A percentile compares a stretch with the other conserved stretches of the same genome.
These are phyloP conservation scores for Scutellaria barbata DNA, from an alignment of 257 asterid genomes.

Conservation along the genomic window DNA sequence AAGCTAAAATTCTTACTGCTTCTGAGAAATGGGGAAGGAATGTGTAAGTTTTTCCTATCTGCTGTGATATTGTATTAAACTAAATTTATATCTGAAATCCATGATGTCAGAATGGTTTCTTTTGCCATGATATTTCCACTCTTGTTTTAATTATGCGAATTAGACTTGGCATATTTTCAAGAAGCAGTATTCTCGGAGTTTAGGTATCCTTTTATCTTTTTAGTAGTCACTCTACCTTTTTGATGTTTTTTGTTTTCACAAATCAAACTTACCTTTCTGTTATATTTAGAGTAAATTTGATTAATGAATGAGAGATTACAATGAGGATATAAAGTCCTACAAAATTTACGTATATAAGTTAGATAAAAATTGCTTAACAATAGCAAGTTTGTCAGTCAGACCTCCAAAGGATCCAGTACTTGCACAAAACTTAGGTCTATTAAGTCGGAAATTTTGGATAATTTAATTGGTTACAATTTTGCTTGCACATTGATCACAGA, in stretches of 20 bases:
- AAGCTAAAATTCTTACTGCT: slow-evolving; percentile 78
- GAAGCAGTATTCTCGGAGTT: slow-evolving; percentile 21
- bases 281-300: slow-evolving; percentile 21
- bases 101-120: slow-evolving; percentile 21
- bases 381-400: not conserved
- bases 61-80: slow-evolving; percentile 22
- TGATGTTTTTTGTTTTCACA: not conserved
- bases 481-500: not conserved
- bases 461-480: slow-evolving; percentile 11
- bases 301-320: not conserved
- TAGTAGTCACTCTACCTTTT: not conserved
- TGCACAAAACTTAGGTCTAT: not conserved
- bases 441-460: slow-evolving; percentile 8
- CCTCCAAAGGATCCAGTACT: not conserved
- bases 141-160: not conserved
- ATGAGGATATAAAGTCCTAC: slow-evolving; percentile 2
- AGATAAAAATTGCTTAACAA: too few relatives aligned
- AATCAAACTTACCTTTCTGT: not conserved
- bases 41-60: slow-evolving; percentile 62
- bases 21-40: slow-evolving; percentile 98
- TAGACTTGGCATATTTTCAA: not conserved
- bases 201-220: not conserved
- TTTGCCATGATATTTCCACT: slow-evolving; percentile 8
- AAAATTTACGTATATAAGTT: too few relatives aligned
- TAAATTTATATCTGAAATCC: slow-evolving; percentile 29